These are phyloP conservation scores for Leccinum sublutescens DNA, from an alignment of 768 basidiomycete species.

Conservation along the genomic window DNA sequence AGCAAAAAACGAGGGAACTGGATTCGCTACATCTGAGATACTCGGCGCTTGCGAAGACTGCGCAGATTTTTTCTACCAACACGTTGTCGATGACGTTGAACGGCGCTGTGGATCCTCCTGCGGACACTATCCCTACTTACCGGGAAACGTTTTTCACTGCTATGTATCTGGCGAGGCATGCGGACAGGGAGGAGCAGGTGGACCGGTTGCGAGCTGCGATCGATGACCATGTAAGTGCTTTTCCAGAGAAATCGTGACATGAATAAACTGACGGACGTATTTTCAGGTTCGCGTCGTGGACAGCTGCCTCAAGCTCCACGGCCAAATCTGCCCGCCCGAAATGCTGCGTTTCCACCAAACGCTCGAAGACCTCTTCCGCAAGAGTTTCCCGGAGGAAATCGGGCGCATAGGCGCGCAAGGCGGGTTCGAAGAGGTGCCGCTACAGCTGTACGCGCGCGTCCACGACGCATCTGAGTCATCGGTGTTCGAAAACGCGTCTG, in stretches of 20 bases:
- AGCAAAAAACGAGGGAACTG: conserved; percentile 77
- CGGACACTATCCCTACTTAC: conserved; percentile 72
- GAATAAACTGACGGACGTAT: not conserved
- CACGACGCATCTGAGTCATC: conserved; percentile 43
- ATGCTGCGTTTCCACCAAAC: conserved; percentile 94
- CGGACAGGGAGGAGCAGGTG: conserved; percentile 68
- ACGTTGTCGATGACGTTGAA: conserved; percentile 86
- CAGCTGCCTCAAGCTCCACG: conserved; percentile 80
- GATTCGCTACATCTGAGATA: conserved; percentile 66
- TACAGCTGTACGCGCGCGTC: conserved; percentile 40
- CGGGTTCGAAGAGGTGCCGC: conserved; percentile 46
- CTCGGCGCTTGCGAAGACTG: conserved; percentile 73
- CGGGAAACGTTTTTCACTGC: conserved; percentile 73
- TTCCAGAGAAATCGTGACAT: not conserved
- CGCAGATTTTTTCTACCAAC: conserved; percentile 72
- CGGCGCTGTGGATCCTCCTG: conserved; percentile 77
- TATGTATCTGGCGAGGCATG: conserved; percentile 63
- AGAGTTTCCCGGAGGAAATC: conserved; percentile 83
- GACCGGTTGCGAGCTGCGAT: conserved; percentile 72
- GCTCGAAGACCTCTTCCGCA: conserved; percentile 79
- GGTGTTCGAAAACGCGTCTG: conserved; percentile 45
- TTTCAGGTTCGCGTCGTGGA: conserved; percentile 75
- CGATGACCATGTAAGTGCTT: conserved; percentile 68
- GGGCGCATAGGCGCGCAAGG: conserved; percentile 62
- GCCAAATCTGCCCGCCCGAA: conserved; percentile 76